phyloP scores from a whole-genome alignment of 1,284 basidiomycete genomes.

The Marasmius oreades region DNA sequence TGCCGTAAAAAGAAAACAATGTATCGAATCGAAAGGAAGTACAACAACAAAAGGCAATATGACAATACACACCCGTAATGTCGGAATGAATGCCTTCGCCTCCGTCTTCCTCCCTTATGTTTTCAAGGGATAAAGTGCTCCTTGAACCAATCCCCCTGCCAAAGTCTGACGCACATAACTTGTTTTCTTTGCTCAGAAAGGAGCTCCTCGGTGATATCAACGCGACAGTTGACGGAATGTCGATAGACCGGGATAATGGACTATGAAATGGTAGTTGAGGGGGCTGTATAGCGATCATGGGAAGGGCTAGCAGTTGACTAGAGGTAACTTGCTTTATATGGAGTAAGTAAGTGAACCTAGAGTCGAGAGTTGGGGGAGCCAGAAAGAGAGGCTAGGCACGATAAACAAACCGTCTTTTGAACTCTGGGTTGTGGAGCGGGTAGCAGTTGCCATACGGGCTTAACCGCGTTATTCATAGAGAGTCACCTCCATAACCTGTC shows the following conservation, averaged over 20 bases:
- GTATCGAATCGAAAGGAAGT: neutral
- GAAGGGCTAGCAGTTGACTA: neutral
- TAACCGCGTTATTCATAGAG: neutral
- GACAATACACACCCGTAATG: neutral
- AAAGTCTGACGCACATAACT: neutral
- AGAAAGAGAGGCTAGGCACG: neutral
- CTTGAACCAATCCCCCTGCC: neutral
- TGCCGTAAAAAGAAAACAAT: neutral
- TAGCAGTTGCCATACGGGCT: neutral
- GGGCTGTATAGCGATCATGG: neutral
- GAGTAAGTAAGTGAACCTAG: neutral
- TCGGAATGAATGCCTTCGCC: neutral
- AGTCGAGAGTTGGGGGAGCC: neutral
- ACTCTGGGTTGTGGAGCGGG: neutral
- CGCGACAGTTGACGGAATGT: neutral
- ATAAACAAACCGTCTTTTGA: neutral
- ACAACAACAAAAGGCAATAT: neutral
- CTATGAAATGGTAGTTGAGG: neutral
- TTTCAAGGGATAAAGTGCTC: neutral
- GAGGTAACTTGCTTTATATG: neutral
- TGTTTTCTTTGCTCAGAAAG: conserved; percentile 1
- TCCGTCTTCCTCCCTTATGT: neutral
- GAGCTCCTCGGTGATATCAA: neutral
- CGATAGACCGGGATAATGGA: neutral
- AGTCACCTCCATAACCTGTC: neutral